These are phyloP conservation scores for Turritis glabra DNA, from an alignment of 345 rosid genomes.

Conservation along the genomic window DNA sequence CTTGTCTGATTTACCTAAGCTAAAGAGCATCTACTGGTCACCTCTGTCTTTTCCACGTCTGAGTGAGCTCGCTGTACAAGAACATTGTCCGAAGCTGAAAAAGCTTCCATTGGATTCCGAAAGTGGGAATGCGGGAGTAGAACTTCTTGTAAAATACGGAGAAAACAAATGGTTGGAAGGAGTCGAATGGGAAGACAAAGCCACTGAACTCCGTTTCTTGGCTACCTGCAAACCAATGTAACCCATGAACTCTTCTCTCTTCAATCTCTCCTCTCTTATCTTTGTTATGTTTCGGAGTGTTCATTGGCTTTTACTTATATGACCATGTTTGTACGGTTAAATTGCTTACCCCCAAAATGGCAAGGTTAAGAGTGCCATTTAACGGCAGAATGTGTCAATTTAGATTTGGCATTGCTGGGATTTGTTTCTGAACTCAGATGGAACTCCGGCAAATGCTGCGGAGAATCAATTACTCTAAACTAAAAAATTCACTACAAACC, in stretches of 20 bases:
- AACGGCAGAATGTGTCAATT: neutral
- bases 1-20: neutral
- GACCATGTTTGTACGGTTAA: neutral
- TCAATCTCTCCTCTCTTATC: too few species aligned
- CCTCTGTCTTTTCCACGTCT: neutral
- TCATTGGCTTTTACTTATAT: neutral
- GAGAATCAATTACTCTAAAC: neutral
- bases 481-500: neutral
- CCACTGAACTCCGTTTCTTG: neutral
- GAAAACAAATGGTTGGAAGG: neutral
- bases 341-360: neutral
- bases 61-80: neutral
- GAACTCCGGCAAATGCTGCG: neutral
- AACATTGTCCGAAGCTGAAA: constrained; percentile 7
- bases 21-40: neutral
- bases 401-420: neutral
- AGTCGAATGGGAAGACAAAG: neutral
- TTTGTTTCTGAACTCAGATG: neutral
- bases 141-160: neutral
- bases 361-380: neutral
- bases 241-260: neutral
- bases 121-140: neutral
- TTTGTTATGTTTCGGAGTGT: neutral
- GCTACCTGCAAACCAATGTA: neutral
- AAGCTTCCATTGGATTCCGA: neutral